These are phyloP conservation scores for Irpex sp. DNA, from an alignment of 1,284 basidiomycete genomes.

Conservation along the genomic window DNA sequence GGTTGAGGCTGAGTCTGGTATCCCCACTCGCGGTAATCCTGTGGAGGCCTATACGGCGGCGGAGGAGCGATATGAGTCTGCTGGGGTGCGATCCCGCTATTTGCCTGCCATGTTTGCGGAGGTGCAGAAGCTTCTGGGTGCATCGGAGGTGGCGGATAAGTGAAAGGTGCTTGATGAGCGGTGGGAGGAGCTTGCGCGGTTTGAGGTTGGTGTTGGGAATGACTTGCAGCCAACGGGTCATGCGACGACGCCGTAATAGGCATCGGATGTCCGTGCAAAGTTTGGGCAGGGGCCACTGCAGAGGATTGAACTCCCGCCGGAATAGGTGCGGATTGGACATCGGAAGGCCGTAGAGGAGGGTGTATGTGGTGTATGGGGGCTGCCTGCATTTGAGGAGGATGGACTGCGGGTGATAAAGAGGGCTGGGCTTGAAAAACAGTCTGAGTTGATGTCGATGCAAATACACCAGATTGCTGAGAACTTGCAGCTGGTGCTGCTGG, in stretches of 20 bases:
- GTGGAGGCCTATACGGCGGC: constrained; percentile 14
- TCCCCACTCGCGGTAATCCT: constrained; percentile 41
- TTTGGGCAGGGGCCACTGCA: constrained; percentile 1
- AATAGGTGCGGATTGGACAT: background rate
- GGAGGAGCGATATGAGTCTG: constrained; percentile 55
- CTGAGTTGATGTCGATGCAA: background rate
- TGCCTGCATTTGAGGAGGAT: constrained; percentile 3
- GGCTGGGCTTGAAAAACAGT: background rate
- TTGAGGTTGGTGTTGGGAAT: background rate
- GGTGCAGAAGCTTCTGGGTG: constrained; percentile 43
- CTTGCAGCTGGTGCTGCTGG: background rate
- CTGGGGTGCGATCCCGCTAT: constrained; percentile 57
- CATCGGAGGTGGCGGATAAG: constrained; percentile 40
- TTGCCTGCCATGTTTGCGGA: constrained; percentile 60
- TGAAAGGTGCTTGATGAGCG: constrained; percentile 4
- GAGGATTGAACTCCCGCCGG: background rate
- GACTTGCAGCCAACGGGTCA: constrained; percentile 7
- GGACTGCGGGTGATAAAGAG: background rate
- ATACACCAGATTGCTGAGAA: constrained; percentile 1
- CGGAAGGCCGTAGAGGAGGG: background rate
- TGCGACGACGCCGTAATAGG: constrained; percentile 10
- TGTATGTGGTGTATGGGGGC: constrained; percentile 7
- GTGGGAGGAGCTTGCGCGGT: background rate
- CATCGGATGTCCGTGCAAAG: constrained; percentile 12
- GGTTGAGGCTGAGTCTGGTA: constrained; percentile 33